A percentile compares a stretch with the other conserved stretches of the same genome.
phyloP scores from a whole-genome alignment of 2,329 filamentous ascomycete genomes.

The Penicillium thymicola region DNA sequence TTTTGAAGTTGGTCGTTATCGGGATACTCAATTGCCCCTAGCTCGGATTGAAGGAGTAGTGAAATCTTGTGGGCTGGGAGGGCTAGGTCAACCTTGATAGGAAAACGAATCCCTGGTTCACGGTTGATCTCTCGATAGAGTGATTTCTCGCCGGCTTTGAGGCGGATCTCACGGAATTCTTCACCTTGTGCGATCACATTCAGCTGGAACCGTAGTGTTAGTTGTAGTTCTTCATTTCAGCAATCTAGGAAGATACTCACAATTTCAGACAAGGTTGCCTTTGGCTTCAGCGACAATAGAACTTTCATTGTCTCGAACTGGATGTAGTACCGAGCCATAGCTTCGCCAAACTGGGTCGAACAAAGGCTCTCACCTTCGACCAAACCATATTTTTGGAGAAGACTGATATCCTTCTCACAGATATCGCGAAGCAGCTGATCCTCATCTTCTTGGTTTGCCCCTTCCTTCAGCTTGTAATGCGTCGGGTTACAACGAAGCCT shows the following conservation, averaged over 20 bases:
- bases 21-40: slow-evolving; percentile 64
- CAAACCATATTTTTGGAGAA: slow-evolving; percentile 60
- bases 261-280: slow-evolving; percentile 63
- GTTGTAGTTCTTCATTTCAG: not conserved
- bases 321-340: slow-evolving; percentile 81
- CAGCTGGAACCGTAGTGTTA: slow-evolving; percentile 50
- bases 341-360: slow-evolving; percentile 69
- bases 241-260: slow-evolving; percentile 47
- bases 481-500: slow-evolving; percentile 67
- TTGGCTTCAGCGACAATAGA: slow-evolving; percentile 61
- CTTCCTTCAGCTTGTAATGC: slow-evolving; percentile 65
- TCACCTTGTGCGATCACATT: slow-evolving; percentile 63
- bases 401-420: slow-evolving; percentile 64
- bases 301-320: slow-evolving; percentile 75
- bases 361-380: slow-evolving; percentile 53
- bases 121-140: slow-evolving; percentile 71
- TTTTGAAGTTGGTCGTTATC: slow-evolving; percentile 56
- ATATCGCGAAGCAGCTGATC: slow-evolving; percentile 67
- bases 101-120: slow-evolving; percentile 64
- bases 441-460: slow-evolving; percentile 48
- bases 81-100: slow-evolving; percentile 65
- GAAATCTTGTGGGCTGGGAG: slow-evolving; percentile 71
- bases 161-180: slow-evolving; percentile 70
- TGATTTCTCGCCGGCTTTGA: slow-evolving; percentile 66
- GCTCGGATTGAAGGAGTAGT: slow-evolving; percentile 70